These are phyloP conservation scores for Russula sp. DNA, from an alignment of 768 basidiomycete genomes.

Conservation along the genomic window DNA sequence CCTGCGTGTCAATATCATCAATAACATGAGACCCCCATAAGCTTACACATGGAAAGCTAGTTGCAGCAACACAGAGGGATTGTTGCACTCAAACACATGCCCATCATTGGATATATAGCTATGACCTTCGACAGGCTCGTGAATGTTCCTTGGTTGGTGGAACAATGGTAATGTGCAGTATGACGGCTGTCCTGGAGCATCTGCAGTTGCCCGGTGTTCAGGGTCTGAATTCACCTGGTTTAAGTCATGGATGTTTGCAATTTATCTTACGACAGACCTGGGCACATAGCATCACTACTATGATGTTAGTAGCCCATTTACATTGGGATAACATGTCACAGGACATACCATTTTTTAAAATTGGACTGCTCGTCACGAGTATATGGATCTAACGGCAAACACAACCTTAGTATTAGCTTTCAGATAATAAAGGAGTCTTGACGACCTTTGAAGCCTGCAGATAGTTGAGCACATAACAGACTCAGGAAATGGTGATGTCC, in stretches of 20 bases:
- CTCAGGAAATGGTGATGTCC: not conserved
- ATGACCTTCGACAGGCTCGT: constrained; percentile 26
- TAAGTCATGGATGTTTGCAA: not conserved
- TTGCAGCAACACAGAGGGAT: constrained; percentile 43
- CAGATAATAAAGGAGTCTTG: too few species aligned
- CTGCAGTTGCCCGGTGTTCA: constrained; percentile 39
- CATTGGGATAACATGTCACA: constrained; percentile 11
- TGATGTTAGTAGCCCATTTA: not conserved
- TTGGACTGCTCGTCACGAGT: constrained; percentile 47
- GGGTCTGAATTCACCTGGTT: constrained; percentile 30
- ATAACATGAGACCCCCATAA: not conserved
- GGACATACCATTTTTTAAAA: constrained; percentile 46
- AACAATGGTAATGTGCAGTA: constrained; percentile 49
- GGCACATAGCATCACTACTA: constrained; percentile 43
- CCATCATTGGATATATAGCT: constrained; percentile 53
- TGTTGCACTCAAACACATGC: constrained; percentile 45
- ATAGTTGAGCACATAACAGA: not conserved
- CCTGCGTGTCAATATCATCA: not conserved
- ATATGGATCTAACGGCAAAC: constrained; percentile 41
- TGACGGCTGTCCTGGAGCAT: constrained; percentile 39
- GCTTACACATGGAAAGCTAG: constrained; percentile 57
- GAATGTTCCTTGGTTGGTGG: constrained; percentile 34
- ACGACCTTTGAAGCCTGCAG: constrained; percentile 48
- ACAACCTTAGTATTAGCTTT: not conserved
- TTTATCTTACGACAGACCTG: constrained; percentile 29